Evolutionary conservation across 2,329 filamentous ascomycete species (phyloP).

Genomic region (Passalora sequoiae): DNA sequence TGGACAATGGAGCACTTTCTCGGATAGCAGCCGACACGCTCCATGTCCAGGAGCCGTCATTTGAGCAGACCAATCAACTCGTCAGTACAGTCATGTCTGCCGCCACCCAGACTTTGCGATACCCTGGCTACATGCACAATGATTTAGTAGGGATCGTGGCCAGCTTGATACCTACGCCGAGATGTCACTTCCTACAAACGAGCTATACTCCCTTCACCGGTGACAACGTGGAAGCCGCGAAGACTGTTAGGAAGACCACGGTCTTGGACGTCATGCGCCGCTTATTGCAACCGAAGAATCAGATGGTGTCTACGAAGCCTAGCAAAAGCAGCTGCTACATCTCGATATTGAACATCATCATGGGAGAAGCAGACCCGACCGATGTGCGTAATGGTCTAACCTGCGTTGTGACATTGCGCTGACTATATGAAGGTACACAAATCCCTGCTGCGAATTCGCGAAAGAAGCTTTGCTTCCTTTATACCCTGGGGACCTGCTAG

Average conservation of each 20-base stretch:
- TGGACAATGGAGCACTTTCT: conserved; percentile 91
- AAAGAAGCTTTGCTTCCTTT: conserved; percentile 88
- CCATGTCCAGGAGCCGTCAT: conserved; percentile 91
- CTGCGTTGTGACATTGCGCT: neutral
- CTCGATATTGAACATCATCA: conserved; percentile 96
- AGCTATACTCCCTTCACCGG: conserved; percentile 97
- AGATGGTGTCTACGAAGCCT: conserved; percentile 95
- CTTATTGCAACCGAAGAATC: conserved; percentile 93
- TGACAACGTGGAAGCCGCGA: conserved; percentile 92
- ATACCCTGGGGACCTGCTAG: conserved; percentile 98
- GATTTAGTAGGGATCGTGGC: conserved; percentile 96
- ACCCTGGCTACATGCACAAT: conserved; percentile 99
- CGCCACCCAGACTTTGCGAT: conserved; percentile 90
- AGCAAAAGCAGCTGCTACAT: conserved; percentile 99
- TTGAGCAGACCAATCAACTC: conserved; percentile 95
- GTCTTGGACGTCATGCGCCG: conserved; percentile 96
- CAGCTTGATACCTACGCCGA: conserved; percentile 89
- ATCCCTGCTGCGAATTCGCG: conserved; percentile 89
- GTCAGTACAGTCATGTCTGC: conserved; percentile 98
- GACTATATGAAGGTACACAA: conserved; percentile 66
- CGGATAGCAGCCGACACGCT: conserved; percentile 91
- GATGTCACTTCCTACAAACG: conserved; percentile 97
- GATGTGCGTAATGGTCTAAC: conserved; percentile 52
- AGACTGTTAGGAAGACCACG: conserved; percentile 96
- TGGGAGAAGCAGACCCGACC: conserved; percentile 95